A percentile compares a stretch with the other conserved stretches of the same genome.
Evolutionary conservation across 495 filamentous ascomycete species (phyloP).

Genomic region (Cladorrhinum samala): DNA sequence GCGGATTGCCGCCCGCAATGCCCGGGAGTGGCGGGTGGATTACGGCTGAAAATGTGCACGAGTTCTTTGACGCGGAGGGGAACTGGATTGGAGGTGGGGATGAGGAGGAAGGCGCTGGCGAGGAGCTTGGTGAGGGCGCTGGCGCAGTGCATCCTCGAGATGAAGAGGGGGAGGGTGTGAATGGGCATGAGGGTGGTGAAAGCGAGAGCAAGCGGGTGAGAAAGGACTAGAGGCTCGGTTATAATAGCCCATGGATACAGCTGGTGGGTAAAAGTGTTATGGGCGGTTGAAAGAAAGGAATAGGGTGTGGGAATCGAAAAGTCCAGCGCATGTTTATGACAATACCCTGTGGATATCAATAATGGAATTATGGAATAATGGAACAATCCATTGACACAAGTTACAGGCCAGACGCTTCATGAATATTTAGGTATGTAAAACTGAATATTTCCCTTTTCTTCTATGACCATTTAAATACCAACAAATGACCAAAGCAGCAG

Average conservation of each 20-base stretch:
- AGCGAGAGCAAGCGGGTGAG: conserved; percentile 35
- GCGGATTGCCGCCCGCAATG: conserved; percentile 65
- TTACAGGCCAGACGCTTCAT: too few species aligned
- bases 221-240: conserved; percentile 25
- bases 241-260: background rate
- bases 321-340: too few species aligned
- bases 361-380: too few species aligned
- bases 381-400: too few species aligned
- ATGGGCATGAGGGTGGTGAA: conserved; percentile 26
- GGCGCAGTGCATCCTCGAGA: conserved; percentile 35
- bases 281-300: background rate
- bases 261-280: background rate
- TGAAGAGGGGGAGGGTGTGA: conserved; percentile 29
- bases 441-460: too few species aligned
- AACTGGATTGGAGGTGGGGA: conserved; percentile 45
- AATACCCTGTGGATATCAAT: too few species aligned
- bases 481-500: too few species aligned
- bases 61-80: conserved; percentile 56
- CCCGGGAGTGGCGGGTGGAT: conserved; percentile 92
- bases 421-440: too few species aligned
- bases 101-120: conserved; percentile 27
- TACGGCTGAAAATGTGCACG: conserved; percentile 86
- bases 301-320: too few species aligned
- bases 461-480: too few species aligned
- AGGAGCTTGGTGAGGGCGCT: conserved; percentile 41